A percentile compares a stretch with the other conserved stretches of the same genome.
These are phyloP conservation scores for Emericellopsis cladophorae DNA, from an alignment of 2,329 filamentous ascomycete genomes.

Conservation along the genomic window DNA sequence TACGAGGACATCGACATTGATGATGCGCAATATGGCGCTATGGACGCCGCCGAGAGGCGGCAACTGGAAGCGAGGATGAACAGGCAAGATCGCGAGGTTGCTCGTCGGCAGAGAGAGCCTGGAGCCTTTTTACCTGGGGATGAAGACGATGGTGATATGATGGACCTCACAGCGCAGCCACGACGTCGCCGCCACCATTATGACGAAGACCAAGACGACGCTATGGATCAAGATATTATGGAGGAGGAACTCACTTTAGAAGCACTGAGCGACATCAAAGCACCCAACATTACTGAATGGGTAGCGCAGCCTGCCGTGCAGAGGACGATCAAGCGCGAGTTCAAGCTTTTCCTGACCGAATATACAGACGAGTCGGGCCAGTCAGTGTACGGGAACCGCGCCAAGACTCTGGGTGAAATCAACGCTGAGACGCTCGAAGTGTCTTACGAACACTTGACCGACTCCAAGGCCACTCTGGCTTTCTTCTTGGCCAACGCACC, in stretches of 20 bases:
- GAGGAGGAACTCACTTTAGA: conserved; percentile 90
- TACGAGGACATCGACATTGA: conserved; percentile 66
- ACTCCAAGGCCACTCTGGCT: conserved; percentile 83
- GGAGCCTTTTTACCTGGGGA: conserved; percentile 68
- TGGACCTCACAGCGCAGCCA: conserved; percentile 77
- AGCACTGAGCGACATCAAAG: conserved; percentile 84
- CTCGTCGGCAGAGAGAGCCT: conserved; percentile 53
- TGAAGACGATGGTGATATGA: conserved; percentile 63
- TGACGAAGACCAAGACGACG: conserved; percentile 87
- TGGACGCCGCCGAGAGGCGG: conserved; percentile 54
- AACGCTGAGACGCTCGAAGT: conserved; percentile 95
- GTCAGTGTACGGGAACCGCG: conserved; percentile 90
- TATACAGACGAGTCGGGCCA: conserved; percentile 82
- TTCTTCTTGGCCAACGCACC: conserved; percentile 96
- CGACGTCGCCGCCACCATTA: conserved; percentile 79
- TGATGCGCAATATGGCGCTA: conserved; percentile 63
- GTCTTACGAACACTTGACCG: conserved; percentile 83
- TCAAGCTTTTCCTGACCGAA: conserved; percentile 93
- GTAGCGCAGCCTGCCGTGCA: conserved; percentile 82
- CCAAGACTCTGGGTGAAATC: conserved; percentile 89
- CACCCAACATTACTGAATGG: conserved; percentile 89
- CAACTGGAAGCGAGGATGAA: conserved; percentile 62
- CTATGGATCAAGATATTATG: conserved; percentile 89
- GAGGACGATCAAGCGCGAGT: conserved; percentile 87
- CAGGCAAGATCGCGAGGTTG: conserved; percentile 60